Percentiles rank a stretch among this genome's conserved stretches.
phyloP scores from a whole-genome alignment of 1,139 yeast genomes.

The Taphrina flavorubra region DNA sequence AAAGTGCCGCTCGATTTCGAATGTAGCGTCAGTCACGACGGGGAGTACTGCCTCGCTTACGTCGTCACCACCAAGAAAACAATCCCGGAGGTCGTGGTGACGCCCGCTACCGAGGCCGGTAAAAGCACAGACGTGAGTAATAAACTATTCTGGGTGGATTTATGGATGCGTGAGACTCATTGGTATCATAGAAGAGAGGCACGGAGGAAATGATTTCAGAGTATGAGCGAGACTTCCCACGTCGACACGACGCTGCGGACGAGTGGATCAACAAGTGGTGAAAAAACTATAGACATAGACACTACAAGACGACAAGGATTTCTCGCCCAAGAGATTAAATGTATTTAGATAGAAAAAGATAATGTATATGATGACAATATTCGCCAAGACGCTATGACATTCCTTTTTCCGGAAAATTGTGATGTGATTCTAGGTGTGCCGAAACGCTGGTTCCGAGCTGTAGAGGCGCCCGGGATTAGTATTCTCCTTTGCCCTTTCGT shows the following conservation, averaged over 20 bases:
- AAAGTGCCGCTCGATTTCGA: conserved; percentile 27
- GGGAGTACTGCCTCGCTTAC: conserved; percentile 37
- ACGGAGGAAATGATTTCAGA: conserved; percentile 38
- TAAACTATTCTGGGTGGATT: no score
- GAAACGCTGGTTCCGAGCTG: conserved; percentile 18
- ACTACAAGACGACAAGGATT: neutral
- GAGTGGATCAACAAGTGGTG: conserved; percentile 37
- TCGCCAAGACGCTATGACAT: conserved; percentile 17
- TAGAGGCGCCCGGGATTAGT: conserved; percentile 11
- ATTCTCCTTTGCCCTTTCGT: conserved; percentile 4
- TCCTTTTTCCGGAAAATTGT: neutral
- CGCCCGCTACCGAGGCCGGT: neutral
- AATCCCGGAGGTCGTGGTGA: neutral
- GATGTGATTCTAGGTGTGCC: neutral
- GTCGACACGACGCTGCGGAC: conserved; percentile 26
- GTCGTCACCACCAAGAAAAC: conserved; percentile 21
- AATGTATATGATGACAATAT: neutral
- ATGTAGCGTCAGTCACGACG: conserved; percentile 35
- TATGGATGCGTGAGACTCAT: neutral
- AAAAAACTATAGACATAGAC: neutral
- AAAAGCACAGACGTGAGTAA: neutral
- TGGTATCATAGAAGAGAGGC: conserved; percentile 27
- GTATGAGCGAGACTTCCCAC: conserved; percentile 33
- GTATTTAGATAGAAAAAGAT: neutral
- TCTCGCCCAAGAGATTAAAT: no score